phyloP scores from a whole-genome alignment of 352 stramenopile genomes.

The Globisporangium perplexum region DNA sequence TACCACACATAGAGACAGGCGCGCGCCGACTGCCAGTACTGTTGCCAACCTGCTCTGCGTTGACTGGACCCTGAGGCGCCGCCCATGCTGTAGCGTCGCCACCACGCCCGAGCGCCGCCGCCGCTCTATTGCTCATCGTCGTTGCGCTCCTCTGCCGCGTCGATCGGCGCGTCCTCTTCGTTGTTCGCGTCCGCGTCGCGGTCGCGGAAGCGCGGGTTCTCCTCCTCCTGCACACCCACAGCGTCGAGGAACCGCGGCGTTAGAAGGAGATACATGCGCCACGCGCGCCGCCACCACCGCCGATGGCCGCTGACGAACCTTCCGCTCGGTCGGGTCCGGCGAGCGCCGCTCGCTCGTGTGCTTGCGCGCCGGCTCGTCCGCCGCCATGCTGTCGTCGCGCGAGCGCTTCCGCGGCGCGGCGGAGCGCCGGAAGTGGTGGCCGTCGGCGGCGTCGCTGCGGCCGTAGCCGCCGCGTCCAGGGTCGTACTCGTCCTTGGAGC shows the following conservation, averaged over 20 bases:
- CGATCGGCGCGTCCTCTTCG: slow-evolving; percentile 8
- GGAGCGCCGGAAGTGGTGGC: slow-evolving; percentile 68
- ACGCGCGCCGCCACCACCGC: not conserved
- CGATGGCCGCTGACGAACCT: slow-evolving; percentile 1
- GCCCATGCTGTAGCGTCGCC: not conserved
- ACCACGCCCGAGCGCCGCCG: no score
- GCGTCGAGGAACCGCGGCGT: not conserved
- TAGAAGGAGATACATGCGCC: not conserved
- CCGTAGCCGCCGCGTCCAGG: slow-evolving; percentile 74
- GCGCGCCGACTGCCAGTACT: not conserved
- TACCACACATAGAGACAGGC: not conserved
- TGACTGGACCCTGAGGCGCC: not conserved
- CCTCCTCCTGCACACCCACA: slow-evolving; percentile 29
- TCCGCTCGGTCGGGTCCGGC: slow-evolving; percentile 9
- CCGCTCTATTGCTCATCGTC: slow-evolving; percentile 2
- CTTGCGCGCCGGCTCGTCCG: slow-evolving; percentile 42
- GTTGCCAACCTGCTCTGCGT: not conserved
- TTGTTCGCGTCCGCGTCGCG: slow-evolving; percentile 32
- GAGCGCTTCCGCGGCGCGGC: slow-evolving; percentile 39
- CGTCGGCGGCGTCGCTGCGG: slow-evolving; percentile 53
- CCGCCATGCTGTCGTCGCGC: slow-evolving; percentile 39
- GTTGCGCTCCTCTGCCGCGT: slow-evolving; percentile 5
- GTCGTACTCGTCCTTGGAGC: slow-evolving; percentile 84
- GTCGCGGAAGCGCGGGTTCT: slow-evolving; percentile 61
- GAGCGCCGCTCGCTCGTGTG: slow-evolving; percentile 19